Evolutionary conservation across 1,284 basidiomycete species (phyloP).

Genomic region (Mycosarcoma maydis): DNA sequence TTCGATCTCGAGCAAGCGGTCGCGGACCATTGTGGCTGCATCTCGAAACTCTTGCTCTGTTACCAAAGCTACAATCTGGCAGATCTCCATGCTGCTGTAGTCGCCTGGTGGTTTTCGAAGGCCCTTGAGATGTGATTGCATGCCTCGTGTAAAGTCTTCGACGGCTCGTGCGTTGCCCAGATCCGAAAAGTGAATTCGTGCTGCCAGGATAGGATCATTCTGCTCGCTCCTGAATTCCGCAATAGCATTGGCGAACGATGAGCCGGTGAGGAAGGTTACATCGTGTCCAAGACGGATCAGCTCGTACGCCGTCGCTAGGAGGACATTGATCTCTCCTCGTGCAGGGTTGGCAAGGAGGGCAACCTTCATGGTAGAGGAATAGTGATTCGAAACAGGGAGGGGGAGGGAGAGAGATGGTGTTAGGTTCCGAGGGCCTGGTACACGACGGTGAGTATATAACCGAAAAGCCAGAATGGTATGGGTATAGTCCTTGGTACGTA

Average conservation of each 20-base stretch:
- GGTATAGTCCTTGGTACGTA: too few relatives aligned
- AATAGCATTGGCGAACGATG: constrained; percentile 28
- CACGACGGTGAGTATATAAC: too few relatives aligned
- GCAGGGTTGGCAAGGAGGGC: constrained; percentile 42
- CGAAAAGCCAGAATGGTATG: too few relatives aligned
- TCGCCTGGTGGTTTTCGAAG: constrained; percentile 33
- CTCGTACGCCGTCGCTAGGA: constrained; percentile 37
- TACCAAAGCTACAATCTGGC: constrained; percentile 24
- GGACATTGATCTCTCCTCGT: constrained; percentile 47
- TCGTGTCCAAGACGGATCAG: constrained; percentile 31
- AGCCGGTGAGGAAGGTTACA: constrained; percentile 32
- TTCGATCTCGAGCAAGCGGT: constrained; percentile 33
- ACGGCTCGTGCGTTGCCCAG: constrained; percentile 18
- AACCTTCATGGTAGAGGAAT: constrained; percentile 28
- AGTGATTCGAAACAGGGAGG: too few relatives aligned
- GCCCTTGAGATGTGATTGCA: constrained; percentile 27
- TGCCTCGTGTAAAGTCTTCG: constrained; percentile 34
- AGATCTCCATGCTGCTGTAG: constrained; percentile 27
- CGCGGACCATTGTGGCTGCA: constrained; percentile 32
- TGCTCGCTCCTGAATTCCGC: constrained; percentile 22
- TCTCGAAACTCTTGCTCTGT: constrained; percentile 28
- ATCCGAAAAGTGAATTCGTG: constrained; percentile 22
- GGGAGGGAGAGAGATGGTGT: too few relatives aligned
- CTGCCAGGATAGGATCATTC: constrained; percentile 11
- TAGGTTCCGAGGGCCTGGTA: neutral